These are phyloP conservation scores for Quercus engelmannii DNA, from an alignment of 306 rosid genomes.

Conservation along the genomic window DNA sequence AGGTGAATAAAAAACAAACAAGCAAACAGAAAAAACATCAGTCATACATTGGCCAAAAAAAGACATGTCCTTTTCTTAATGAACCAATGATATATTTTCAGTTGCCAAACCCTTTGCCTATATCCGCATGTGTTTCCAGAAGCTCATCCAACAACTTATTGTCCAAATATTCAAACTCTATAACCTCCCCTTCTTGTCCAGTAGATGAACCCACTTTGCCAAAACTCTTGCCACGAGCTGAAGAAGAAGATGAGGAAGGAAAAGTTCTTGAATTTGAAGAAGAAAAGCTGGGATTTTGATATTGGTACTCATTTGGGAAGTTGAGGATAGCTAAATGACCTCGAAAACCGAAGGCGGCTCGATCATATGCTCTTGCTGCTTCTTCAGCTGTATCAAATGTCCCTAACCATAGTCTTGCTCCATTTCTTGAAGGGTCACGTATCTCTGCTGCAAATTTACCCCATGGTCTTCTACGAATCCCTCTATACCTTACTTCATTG, in stretches of 20 bases:
- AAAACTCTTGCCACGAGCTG: not conserved
- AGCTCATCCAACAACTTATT: conserved; percentile 69
- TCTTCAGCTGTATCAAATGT: conserved; percentile 78
- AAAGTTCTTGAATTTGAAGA: conserved; percentile 5
- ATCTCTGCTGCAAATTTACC: conserved; percentile 91
- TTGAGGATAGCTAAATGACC: conserved; percentile 86
- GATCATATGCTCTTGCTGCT: conserved; percentile 91
- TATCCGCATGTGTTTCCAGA: conserved; percentile 39
- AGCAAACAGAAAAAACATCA: not conserved
- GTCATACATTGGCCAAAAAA: too few relatives aligned
- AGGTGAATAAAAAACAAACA: too few relatives aligned
- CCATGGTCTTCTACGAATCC: conserved; percentile 87
- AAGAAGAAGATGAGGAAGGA: conserved; percentile 20
- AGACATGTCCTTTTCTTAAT: too few relatives aligned
- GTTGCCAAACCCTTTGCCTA: not conserved
- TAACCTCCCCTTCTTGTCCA: conserved; percentile 11
- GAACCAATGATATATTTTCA: not conserved
- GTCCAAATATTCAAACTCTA: conserved; percentile 71
- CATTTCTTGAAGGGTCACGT: conserved; percentile 85
- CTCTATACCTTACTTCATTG: conserved; percentile 50
- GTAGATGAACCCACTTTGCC: not conserved
- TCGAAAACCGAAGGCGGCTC: conserved; percentile 75
- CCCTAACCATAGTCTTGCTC: conserved; percentile 83
- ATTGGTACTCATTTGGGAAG: conserved; percentile 71
- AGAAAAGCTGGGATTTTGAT: conserved; percentile 7